Evolutionary conservation across 2,329 filamentous ascomycete species (phyloP).

Genomic region (Phaeosphaeriaceae sp.): DNA sequence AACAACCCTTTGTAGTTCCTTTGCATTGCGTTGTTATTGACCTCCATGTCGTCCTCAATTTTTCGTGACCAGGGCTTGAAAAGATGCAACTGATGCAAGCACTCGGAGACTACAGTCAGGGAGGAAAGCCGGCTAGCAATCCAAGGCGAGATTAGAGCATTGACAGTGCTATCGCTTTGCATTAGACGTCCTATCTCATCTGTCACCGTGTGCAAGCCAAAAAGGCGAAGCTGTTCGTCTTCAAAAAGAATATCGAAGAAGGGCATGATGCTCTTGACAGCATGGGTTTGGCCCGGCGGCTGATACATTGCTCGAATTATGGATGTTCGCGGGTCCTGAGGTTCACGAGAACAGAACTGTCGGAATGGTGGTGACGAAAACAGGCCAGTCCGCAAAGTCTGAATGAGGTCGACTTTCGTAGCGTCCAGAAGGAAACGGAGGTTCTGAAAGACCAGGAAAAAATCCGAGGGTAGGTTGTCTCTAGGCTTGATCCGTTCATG

Average conservation of each 20-base stretch:
- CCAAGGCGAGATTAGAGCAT: constrained; percentile 48
- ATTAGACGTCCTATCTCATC: constrained; percentile 59
- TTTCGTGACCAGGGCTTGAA: constrained; percentile 58
- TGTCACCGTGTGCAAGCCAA: constrained; percentile 44
- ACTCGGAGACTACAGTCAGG: constrained; percentile 55
- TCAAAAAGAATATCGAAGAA: constrained; percentile 13
- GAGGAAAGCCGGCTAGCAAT: constrained; percentile 51
- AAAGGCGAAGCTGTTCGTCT: constrained; percentile 5
- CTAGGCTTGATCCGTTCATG: constrained; percentile 7
- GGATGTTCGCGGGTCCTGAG: constrained; percentile 11
- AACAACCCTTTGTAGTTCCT: constrained; percentile 6
- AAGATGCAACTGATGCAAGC: constrained; percentile 53
- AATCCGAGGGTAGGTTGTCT: constrained; percentile 13
- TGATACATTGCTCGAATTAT: constrained; percentile 8
- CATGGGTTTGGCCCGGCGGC: constrained; percentile 7
- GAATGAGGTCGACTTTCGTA: constrained; percentile 7
- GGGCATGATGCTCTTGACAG: constrained; percentile 13
- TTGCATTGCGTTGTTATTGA: constrained; percentile 4
- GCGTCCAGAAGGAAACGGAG: constrained; percentile 15
- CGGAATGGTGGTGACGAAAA: constrained; percentile 17
- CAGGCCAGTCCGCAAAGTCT: constrained; percentile 9
- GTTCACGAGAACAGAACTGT: constrained; percentile 12
- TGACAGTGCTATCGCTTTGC: constrained; percentile 44
- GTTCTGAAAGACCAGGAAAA: constrained; percentile 18
- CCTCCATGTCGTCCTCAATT: constrained; percentile 43